phyloP scores from a whole-genome alignment of 371 early-diverging fungal genomes.

The Circinella minor region DNA sequence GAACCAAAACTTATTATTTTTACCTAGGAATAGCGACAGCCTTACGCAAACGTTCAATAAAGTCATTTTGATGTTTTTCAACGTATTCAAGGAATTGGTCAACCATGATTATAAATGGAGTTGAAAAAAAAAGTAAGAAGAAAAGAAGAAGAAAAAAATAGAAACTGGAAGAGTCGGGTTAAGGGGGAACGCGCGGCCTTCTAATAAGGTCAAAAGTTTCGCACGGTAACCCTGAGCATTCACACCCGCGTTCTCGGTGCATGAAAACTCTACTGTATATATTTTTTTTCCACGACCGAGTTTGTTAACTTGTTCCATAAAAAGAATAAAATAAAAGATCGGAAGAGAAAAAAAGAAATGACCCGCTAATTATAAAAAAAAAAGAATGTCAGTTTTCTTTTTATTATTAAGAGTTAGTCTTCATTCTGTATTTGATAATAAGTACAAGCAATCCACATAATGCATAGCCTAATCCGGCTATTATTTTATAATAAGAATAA shows the following conservation, averaged over 20 bases:
- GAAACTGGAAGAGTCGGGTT: background rate
- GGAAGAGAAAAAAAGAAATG: no score
- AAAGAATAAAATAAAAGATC: background rate
- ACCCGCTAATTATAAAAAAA: no score
- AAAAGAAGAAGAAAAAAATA: background rate
- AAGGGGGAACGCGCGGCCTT: background rate
- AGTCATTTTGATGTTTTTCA: slow-evolving; percentile 79
- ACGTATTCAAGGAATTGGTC: slow-evolving; percentile 68
- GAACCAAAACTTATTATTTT: no score
- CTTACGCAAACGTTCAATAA: slow-evolving; percentile 86
- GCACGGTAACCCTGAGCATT: background rate
- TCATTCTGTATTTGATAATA: no score
- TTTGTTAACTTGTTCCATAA: slow-evolving; percentile 1
- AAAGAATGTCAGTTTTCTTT: no score
- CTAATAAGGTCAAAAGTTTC: background rate
- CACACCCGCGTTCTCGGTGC: background rate
- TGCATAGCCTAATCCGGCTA: no score
- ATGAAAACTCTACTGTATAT: background rate
- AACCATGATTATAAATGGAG: background rate
- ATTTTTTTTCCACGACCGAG: background rate
- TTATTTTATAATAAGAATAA: no score
- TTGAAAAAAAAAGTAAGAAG: background rate
- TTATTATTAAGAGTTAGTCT: no score
- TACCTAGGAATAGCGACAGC: slow-evolving; percentile 93
- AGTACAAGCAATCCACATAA: no score